Base-by-base conservation (phyloP, 805 yeast species). In the Isabelozyma rhagii region DNA sequence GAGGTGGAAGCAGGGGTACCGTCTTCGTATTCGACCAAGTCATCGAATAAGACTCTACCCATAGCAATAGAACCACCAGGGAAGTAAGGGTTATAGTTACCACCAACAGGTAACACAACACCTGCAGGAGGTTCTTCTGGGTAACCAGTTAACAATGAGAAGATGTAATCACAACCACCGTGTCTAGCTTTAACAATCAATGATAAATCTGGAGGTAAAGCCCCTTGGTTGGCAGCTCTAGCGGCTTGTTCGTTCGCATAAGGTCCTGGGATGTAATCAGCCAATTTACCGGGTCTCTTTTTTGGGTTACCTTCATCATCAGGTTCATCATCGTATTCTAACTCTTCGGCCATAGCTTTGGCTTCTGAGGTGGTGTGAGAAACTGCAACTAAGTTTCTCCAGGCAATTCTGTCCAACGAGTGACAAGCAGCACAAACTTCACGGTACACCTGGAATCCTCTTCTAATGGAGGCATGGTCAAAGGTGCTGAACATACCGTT, bases 391-490 rank as follows among this genome's bases (percentile, higher is more conserved):
- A 94, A 75, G 64, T 92, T 87, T 83, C 99, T 90, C 99, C 99
- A 94, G 42, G 98, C 97, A 59, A 94, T 87, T 80, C 97, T 84
- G 71, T 92, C 93, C 64, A 94, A 77, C 36, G 99, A 93, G 77
- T 94, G 99, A 76, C 99, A 94, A 49, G 98, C 94, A 53, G 99
- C 96, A 81, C 99, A 94, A 48, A 94, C 99, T 77, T 94, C 99
- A 74, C 91, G 86, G 82, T 94, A 94, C 54, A 94, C 99, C 72
- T 90, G 97, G 85, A 87, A 94, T 62, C 99, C 99, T 83, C 99
- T 91, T 81, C 99, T 89, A 67, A 94, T 89, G 49, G 96, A 85
- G 51, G 90, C 91, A 74, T 92, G 97, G 78, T 92, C 97, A 60
- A 90, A 92, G 48, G 96, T 80, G 61, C 84, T 85, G 60, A 91